phyloP scores from a whole-genome alignment of 768 basidiomycete genomes.

The Agaricus sinodeliciosus region DNA sequence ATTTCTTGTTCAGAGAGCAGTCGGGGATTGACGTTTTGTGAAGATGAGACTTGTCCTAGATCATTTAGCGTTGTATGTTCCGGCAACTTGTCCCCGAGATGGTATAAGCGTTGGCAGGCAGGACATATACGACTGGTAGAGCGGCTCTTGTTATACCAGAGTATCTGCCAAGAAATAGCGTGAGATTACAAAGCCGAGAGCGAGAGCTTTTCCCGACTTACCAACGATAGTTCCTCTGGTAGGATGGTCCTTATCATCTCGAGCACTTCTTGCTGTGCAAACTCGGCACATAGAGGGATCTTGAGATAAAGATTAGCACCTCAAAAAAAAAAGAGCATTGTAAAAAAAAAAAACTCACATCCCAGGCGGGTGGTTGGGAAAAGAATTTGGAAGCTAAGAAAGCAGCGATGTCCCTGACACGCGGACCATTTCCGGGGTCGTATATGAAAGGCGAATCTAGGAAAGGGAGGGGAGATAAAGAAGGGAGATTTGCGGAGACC shows the following conservation, averaged over 20 bases:
- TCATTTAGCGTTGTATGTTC: slow-evolving; percentile 32
- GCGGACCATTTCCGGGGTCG: slow-evolving; percentile 75
- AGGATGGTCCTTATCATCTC: slow-evolving; percentile 67
- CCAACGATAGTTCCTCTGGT: slow-evolving; percentile 67
- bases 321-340: background rate
- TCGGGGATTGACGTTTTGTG: slow-evolving; percentile 21
- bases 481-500: background rate
- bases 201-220: slow-evolving; percentile 26
- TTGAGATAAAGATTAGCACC: slow-evolving; percentile 10
- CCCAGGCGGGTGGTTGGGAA: slow-evolving; percentile 54
- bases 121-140: slow-evolving; percentile 67
- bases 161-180: slow-evolving; percentile 37
- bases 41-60: slow-evolving; percentile 10
- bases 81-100: slow-evolving; percentile 57
- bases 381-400: slow-evolving; percentile 63
- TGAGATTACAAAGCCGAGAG: background rate
- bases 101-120: slow-evolving; percentile 67
- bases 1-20: slow-evolving; percentile 58
- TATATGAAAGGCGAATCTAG: slow-evolving; percentile 54
- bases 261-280: slow-evolving; percentile 67
- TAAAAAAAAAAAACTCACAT: slow-evolving; percentile 22
- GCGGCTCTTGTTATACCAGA: slow-evolving; percentile 87
- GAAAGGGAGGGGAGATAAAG: background rate
- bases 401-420: slow-evolving; percentile 57
- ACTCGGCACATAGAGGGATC: slow-evolving; percentile 69